Conservation (phyloP, 768 basidiomycete species). For the Lentinula edodes region DNA sequence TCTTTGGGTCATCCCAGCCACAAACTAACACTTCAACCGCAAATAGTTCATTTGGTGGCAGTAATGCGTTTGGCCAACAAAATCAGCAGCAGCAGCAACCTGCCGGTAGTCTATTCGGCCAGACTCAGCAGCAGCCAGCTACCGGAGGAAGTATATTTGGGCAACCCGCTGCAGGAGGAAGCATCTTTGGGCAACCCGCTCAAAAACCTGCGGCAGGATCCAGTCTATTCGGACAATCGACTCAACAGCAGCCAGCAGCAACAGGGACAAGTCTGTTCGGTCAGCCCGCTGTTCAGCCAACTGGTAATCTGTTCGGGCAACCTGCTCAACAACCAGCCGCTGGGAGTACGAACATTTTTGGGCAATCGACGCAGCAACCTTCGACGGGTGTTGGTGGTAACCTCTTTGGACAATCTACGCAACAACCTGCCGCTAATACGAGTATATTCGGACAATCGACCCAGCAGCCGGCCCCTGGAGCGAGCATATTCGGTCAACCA, state of each 20-base stretch:
- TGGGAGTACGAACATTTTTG: conserved; percentile 11
- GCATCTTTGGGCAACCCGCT: conserved; percentile 17
- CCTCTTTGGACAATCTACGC: conserved; percentile 5
- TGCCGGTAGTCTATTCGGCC: conserved; percentile 10
- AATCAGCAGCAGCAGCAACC: conserved; percentile 18
- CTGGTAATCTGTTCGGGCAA: conserved; percentile 6
- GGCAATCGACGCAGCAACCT: conserved; percentile 10
- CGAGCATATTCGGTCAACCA: conserved; percentile 15
- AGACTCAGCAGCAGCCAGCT: conserved; percentile 15
- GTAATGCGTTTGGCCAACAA: conserved; percentile 21
- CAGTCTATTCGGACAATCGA: conserved; percentile 9
- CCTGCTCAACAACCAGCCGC: conserved; percentile 18
- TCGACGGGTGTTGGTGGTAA: not conserved
- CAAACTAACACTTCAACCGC: conserved; percentile 8
- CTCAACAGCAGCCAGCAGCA: conserved; percentile 17
- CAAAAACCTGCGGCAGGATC: conserved; percentile 16
- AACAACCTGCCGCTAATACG: conserved; percentile 10
- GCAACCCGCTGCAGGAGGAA: conserved; percentile 10
- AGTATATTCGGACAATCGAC: conserved; percentile 25
- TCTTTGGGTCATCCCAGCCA: conserved; percentile 33
- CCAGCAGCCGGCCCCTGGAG: conserved; percentile 14
- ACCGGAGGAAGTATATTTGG: conserved; percentile 20
- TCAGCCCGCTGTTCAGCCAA: conserved; percentile 16
- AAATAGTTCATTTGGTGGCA: conserved; percentile 5
- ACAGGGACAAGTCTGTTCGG: conserved; percentile 16